Evolutionary conservation across 257 asterid genomes (phyloP).

Genomic region (Solanum pinnatisectum): DNA sequence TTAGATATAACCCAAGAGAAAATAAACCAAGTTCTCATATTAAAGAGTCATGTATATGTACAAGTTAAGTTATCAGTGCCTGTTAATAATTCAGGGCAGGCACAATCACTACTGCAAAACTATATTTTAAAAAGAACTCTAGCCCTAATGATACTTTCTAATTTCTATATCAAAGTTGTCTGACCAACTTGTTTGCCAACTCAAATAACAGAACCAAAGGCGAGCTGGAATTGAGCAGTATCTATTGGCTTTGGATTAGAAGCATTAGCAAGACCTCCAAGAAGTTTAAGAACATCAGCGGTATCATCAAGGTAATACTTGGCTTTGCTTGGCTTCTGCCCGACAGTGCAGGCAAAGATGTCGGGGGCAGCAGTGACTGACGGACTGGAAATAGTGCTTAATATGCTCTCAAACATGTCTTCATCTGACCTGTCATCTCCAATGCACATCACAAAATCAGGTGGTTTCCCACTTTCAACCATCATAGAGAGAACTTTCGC

Average conservation of each 20-base stretch:
- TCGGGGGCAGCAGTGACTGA: constrained; percentile 41
- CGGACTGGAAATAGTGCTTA: constrained; percentile 24
- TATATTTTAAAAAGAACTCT: constrained; percentile 1
- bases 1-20: not conserved
- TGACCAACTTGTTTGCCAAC: not conserved
- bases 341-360: constrained; percentile 87
- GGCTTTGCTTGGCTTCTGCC: constrained; percentile 97
- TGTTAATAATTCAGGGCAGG: constrained; percentile 15
- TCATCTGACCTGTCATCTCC: constrained; percentile 89
- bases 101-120: constrained; percentile 17
- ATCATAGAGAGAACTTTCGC: constrained; percentile 52
- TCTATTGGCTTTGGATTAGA: constrained; percentile 51
- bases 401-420: constrained; percentile 89
- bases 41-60: constrained; percentile 27
- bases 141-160: constrained; percentile 5
- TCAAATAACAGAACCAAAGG: constrained; percentile 41
- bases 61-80: constrained; percentile 35
- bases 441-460: constrained; percentile 75
- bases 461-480: constrained; percentile 37
- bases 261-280: constrained; percentile 52
- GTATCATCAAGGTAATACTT: constrained; percentile 81
- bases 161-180: constrained; percentile 3
- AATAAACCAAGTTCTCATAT: constrained; percentile 1
- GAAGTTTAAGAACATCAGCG: constrained; percentile 58
- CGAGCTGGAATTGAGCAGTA: constrained; percentile 39